Evolutionary conservation across 106 monocot genomes (phyloP), one percentile per base, ranked within the genome.

Genomic region (Gastrodia elata): DNA sequence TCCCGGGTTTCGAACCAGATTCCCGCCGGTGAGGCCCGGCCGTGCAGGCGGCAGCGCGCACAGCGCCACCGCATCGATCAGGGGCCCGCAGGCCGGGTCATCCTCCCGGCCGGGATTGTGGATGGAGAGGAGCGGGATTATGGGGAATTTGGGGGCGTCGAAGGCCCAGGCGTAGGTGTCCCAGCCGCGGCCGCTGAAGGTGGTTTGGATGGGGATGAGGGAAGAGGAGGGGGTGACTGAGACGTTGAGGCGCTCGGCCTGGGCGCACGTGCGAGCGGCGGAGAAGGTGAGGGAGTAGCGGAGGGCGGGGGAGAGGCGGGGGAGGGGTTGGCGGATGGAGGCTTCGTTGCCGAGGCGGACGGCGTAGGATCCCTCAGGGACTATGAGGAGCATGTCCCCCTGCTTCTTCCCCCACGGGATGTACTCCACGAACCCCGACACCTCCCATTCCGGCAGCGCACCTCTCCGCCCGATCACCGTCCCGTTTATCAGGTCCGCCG

Each of bases 121-220:
- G 58, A 89, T 79, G 38, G 80, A 67, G 24, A 89, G 25, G 18
- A n/a, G n/a, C n/a, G n/a, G n/a, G n/a, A 81, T 82, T 10, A 65
- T 84, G 27, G 59, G 49, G 6, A 36, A 35, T 40, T 43, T 32
- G 30, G 39, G 64, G 20, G 84, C 89, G 48, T 43, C 67, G 41
- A 76, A 89, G 7, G 86, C 86, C 89, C 89, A 89, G 15, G 89
- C 80, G 73, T 84, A 89, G 14, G 82, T 84, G 32, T 86, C 89
- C 89, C 89, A 89, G 1, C 86, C 89, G 59, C 49, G 76, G 79
- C 81, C 83, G 73, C 82, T 83, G 59, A 81, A 89, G 81, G 83
- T 86, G 34, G 89, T 89, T 70, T 89, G 89, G 73, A 89, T 81
- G 28, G 89, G 76, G 43, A 89, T 48, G 13, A 83, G 32, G 38